Base-by-base conservation (phyloP, 192 early-diverging fungal genomes). In the Podila epigama region DNA sequence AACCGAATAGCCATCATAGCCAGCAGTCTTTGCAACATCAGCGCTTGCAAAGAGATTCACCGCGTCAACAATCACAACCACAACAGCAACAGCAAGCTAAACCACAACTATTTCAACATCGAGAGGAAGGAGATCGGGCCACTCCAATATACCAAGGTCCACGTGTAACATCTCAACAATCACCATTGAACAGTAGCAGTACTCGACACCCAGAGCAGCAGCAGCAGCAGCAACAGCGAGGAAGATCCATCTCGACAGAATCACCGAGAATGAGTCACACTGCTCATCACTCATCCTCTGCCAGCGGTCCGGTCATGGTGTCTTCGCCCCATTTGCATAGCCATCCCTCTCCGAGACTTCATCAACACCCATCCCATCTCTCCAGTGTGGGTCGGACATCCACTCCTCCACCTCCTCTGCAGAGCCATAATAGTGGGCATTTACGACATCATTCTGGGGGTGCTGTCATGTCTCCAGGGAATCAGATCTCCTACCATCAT, bases 341-440 rank as follows among this genome's bases (percentile, higher is more conserved):
- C 2, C 73, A 61, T 36, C 36, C 39, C 9, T 68, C 71, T 0
- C 65, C 71, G 12, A 28, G 52, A 15, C 52, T 28, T 5, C 13
- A 29, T 5, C 57, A 51, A 4, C 63, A 67, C 22, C 35, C 56
- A 25, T 65, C 65, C n/a, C 48, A 56, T 8, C n/a, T 58, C 1
- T 61, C 51, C 3, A 42, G 40, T 6, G 57, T n/a, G n/a, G n/a
- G 52, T 25, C 33, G 65, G 29, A 67, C 72, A 7, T 18, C 60
- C n/a, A 63, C 66, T 6, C 73, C 73, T 28, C 66, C 73, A 48
- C 61, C 50, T 2, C 33, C 60, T 8, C 60, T 59, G 15, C 66
- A 77, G 20, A 44, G 32, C n/a, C n/a, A n/a, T n/a, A n/a, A n/a
- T n/a, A n/a, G n/a, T 22, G 44, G 44, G 6, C 52, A 54, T 54